A percentile compares a stretch with the other conserved stretches of the same genome.
Evolutionary conservation across 164 flowering plant species (phyloP).

Genomic region (Houttuynia cordata): DNA sequence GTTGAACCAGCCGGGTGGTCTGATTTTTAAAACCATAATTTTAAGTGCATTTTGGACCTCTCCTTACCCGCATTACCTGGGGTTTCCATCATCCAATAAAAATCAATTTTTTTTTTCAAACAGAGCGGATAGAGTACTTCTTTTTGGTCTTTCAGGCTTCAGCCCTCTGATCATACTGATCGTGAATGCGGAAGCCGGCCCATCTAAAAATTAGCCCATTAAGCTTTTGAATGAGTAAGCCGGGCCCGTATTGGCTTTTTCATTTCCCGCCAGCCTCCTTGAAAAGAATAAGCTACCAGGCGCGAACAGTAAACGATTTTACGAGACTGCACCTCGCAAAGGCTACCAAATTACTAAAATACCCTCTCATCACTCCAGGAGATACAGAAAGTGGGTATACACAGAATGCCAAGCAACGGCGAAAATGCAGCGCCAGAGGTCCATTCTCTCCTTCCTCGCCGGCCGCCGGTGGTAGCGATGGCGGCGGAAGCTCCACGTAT

Average conservation of each 20-base stretch:
- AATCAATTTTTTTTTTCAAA: too few species aligned
- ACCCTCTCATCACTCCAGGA: background rate
- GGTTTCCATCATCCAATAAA: too few species aligned
- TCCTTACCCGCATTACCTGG: too few species aligned
- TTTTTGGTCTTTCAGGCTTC: too few species aligned
- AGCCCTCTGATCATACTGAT: too few species aligned
- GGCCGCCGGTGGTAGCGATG: conserved; percentile 5
- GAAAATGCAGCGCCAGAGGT: conserved; percentile 70
- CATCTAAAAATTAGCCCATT: too few species aligned
- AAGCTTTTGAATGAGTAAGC: too few species aligned
- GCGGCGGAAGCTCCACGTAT: conserved; percentile 9
- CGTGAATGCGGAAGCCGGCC: too few species aligned
- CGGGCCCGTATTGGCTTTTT: background rate
- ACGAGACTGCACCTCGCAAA: background rate
- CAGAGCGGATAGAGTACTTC: too few species aligned
- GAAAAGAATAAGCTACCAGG: background rate
- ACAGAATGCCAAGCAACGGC: background rate
- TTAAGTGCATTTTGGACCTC: too few species aligned
- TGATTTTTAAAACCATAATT: too few species aligned
- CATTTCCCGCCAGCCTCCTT: background rate
- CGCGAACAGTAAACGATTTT: background rate
- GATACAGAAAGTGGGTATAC: background rate
- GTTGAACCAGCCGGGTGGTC: too few species aligned
- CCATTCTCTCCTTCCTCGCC: conserved; percentile 59
- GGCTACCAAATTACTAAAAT: background rate